Evolutionary conservation across 192 early-diverging fungal species (phyloP).

Genomic region (Gorgonomyces haynaldii): DNA sequence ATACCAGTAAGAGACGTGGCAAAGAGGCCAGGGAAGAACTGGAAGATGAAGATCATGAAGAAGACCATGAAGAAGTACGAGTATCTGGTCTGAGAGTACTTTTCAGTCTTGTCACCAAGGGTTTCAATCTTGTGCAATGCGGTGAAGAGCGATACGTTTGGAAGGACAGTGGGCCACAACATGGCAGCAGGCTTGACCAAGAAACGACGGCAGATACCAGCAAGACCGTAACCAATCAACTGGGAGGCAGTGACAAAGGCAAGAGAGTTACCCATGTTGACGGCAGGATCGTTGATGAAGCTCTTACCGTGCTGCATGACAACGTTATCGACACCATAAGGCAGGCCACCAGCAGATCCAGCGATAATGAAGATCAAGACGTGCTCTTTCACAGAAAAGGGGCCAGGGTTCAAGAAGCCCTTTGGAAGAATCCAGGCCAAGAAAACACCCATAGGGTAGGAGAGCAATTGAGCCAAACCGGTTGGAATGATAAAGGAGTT

Average conservation of each 20-base stretch:
- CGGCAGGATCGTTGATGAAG: constrained; percentile 11
- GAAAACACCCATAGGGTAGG: constrained; percentile 62
- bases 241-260: constrained; percentile 51
- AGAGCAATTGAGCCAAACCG: constrained; percentile 63
- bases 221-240: constrained; percentile 55
- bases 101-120: too few relatives aligned
- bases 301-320: constrained; percentile 10
- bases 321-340: constrained; percentile 42
- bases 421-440: constrained; percentile 53
- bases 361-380: constrained; percentile 66
- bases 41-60: constrained; percentile 8
- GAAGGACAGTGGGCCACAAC: constrained; percentile 74
- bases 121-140: constrained; percentile 61
- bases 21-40: constrained; percentile 12
- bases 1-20: neutral
- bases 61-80: constrained; percentile 20
- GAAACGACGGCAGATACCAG: constrained; percentile 59
- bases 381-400: constrained; percentile 77
- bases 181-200: constrained; percentile 74
- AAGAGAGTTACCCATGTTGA: constrained; percentile 18
- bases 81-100: constrained; percentile 7
- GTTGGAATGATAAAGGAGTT: constrained; percentile 61
- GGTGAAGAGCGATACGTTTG: constrained; percentile 66
- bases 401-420: constrained; percentile 61
- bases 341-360: constrained; percentile 51